Conservation (phyloP, 1,284 basidiomycete genomes). For the Coriolopsis trogii region DNA sequence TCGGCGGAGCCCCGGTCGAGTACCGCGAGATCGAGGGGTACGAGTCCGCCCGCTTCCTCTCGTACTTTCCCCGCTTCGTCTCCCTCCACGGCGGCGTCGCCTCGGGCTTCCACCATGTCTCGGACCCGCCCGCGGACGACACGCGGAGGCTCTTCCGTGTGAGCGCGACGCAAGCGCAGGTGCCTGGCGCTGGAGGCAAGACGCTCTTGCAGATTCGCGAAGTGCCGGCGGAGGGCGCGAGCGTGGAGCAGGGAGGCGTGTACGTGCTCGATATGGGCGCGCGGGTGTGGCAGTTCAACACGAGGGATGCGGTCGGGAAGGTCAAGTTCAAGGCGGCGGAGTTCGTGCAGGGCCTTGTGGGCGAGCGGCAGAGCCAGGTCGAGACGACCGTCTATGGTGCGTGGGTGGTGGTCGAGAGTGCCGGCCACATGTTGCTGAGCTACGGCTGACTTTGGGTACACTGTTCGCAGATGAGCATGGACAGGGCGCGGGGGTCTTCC, state of each 20-base stretch:
- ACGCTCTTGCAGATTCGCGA: conserved; percentile 50
- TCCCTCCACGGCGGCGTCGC: conserved; percentile 57
- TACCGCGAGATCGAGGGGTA: conserved; percentile 63
- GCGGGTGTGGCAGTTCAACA: conserved; percentile 57
- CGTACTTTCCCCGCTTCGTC: conserved; percentile 58
- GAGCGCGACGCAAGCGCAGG: conserved; percentile 29
- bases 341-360: conserved; percentile 52
- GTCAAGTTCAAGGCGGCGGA: conserved; percentile 63
- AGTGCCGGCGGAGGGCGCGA: conserved; percentile 46
- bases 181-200: conserved; percentile 6
- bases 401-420: too few species aligned
- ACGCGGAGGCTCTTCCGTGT: conserved; percentile 52
- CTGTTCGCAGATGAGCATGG: conserved; percentile 58
- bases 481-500: conserved; percentile 47
- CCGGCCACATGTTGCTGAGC: too few species aligned
- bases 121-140: conserved; percentile 45
- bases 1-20: conserved; percentile 57
- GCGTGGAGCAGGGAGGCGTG: conserved; percentile 54
- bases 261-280: conserved; percentile 61
- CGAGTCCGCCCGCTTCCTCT: conserved; percentile 60
- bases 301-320: conserved; percentile 51
- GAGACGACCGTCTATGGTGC: conserved; percentile 56
- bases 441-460: too few species aligned
- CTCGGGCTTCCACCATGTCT: conserved; percentile 64
- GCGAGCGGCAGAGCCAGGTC: conserved; percentile 44